Evolutionary conservation across 768 basidiomycete species (phyloP).

Genomic region (Tephrocybe sp.): DNA sequence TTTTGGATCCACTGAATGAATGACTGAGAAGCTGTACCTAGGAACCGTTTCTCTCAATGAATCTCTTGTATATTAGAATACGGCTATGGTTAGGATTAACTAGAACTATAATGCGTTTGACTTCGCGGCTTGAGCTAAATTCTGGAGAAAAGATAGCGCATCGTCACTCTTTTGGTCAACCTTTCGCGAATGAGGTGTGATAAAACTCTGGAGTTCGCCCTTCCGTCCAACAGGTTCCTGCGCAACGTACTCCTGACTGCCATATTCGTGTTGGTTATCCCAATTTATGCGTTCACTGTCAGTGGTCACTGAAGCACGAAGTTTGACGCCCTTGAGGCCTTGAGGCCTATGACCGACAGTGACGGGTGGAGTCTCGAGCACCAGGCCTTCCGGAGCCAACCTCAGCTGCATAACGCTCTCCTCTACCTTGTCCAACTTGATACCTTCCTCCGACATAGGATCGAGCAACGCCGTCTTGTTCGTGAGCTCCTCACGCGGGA

Average conservation of each 20-base stretch:
- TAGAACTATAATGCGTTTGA: too few species aligned
- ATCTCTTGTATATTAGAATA: too few species aligned
- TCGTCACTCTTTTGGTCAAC: too few species aligned
- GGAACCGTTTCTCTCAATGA: too few species aligned
- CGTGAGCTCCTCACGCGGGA: constrained; percentile 14
- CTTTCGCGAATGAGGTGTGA: too few species aligned
- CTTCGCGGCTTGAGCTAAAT: too few species aligned
- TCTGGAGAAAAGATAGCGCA: too few species aligned
- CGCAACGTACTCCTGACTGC: constrained; percentile 45
- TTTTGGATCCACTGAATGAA: background rate
- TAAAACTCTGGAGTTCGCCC: background rate
- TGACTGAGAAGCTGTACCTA: too few species aligned
- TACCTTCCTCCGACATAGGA: constrained; percentile 25
- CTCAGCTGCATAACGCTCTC: constrained; percentile 28
- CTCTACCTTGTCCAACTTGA: constrained; percentile 17
- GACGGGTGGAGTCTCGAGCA: constrained; percentile 34
- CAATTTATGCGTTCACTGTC: constrained; percentile 20
- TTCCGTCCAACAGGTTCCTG: background rate
- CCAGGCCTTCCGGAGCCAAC: constrained; percentile 12
- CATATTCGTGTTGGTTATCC: constrained; percentile 46
- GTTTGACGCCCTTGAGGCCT: constrained; percentile 32
- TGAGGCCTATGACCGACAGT: constrained; percentile 41
- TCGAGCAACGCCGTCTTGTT: constrained; percentile 24
- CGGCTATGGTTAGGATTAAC: too few species aligned
- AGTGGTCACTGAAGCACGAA: constrained; percentile 27